Evolutionary conservation across 768 basidiomycete genomes (phyloP).

Genomic region (Leucosporidium creatinivorum): DNA sequence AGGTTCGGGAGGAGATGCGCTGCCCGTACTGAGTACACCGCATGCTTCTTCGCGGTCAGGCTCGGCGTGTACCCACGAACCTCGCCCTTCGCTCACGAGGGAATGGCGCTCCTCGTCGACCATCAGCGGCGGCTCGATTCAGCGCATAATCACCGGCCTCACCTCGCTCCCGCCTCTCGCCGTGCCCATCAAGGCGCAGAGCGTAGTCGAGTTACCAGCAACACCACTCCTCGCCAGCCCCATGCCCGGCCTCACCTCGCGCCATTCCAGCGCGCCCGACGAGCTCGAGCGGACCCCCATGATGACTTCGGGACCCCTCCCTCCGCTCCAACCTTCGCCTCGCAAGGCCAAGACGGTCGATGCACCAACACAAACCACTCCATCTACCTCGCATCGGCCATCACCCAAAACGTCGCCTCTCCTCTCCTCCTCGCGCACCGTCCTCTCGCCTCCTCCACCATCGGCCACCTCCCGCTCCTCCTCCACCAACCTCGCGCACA

Average conservation of each 20-base stretch:
- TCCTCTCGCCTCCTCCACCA: background rate
- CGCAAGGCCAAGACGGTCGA: background rate
- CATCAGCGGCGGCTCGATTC: slow-evolving; percentile 27
- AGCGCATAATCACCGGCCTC: slow-evolving; percentile 31
- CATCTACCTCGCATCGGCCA: too few relatives aligned
- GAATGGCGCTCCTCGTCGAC: slow-evolving; percentile 13
- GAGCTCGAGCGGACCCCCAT: background rate
- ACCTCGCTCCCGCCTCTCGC: slow-evolving; percentile 16
- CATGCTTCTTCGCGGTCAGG: too few relatives aligned
- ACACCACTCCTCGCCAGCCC: background rate
- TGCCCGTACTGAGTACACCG: too few relatives aligned
- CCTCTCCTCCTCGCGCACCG: background rate
- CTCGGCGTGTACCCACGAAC: background rate
- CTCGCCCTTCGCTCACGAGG: background rate
- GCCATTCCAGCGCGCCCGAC: background rate
- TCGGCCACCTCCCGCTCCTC: background rate
- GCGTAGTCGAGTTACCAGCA: slow-evolving; percentile 4
- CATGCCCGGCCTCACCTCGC: background rate
- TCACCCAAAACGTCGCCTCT: background rate
- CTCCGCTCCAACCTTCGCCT: background rate
- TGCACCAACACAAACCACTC: background rate
- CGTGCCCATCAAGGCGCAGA: slow-evolving; percentile 7
- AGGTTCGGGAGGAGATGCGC: too few relatives aligned
- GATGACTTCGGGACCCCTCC: too few relatives aligned
- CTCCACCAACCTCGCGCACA: background rate